Evolutionary conservation across 352 stramenopile genomes (phyloP), one percentile per base, ranked within the genome.

Genomic region (Globisporangium solare): DNA sequence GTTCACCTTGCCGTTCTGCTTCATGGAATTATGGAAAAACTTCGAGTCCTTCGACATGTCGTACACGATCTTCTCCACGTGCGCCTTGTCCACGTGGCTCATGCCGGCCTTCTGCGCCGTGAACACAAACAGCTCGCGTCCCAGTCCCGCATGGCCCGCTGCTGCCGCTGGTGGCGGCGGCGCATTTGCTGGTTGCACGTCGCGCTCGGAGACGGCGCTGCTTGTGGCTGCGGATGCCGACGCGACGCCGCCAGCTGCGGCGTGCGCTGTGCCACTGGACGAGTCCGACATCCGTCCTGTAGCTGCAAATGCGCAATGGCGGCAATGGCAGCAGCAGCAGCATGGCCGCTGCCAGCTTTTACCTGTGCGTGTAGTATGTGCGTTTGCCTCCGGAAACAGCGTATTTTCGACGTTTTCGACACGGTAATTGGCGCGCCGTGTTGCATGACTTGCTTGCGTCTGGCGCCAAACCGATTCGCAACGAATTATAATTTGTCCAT

Each of bases 61-160:
- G 55, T 97, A 83, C 60, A 98, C 91, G 20, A 98, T 91, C 55
- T 92, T 74, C 71, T 98, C 88, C 47, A 98, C 92, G 57, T 86
- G 83, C 27, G 79, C 70, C 42, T 93, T 92, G 77, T 98, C 76
- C 42, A 96, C 79, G 37, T 79, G 70, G 24, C 82, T 74, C 88
- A 97, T 97, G 6, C 89, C 89, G 17, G 89, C 89, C 56, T 97
- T 96, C 39, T 82, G 68, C 8, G 71, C 81, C 27, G 87, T 89
- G 62, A 94, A 94, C 47, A 92, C 83, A 61, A 92, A 92, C 66
- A 96, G 74, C 22, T 80, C 65, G 5, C 52, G 49, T 1, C 59
- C 51, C 20, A 72, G 31, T 18, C 56, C 55, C 42, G 7, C 41
- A 35, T 35, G 27, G 10, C 7, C 27, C 18, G 24, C 67, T 35